Base-by-base conservation (phyloP, 345 rosid species). In the Eucalyptus pauciflora region DNA sequence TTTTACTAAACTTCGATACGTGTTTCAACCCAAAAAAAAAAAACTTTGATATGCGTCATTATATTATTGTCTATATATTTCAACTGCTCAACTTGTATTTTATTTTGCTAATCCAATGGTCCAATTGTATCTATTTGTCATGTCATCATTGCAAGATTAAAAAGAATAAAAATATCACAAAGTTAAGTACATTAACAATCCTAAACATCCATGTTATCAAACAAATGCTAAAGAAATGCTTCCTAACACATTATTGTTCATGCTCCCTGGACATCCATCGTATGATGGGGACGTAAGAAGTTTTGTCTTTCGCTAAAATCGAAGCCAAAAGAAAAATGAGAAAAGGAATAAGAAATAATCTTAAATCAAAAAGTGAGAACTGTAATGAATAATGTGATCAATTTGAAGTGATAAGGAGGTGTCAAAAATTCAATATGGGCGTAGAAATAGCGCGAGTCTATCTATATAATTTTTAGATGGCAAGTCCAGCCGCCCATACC, bases 381-480 rank as follows among this genome's bases (percentile, higher is more conserved):
- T 0, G 2, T 8, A 6, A 29, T 17, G 2, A 16, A 31, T 64
- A n/a, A 64, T 14, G 0, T 29, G 15, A 10, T 67, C 11, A n/a
- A 31, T 14, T 64, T 0, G 29, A n/a, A n/a, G 4, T n/a, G 20
- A 0, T 31, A 69, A 37, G 0, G 45, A 69, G 3, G 1, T 3
- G 80, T 33, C 2, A 8, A 15, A 12, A 69, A 69, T 31, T 31
- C 12, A 16, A 69, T 69, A 31, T 0, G 10, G 5, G 1, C 3
- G 1, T n/a, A 1, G 20, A 64, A 31, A 67, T n/a, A 2, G 25
- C 2, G 2, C 1, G 4, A 52, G 0, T 6, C 7, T 50, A 17
- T 50, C 52, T 13, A 24, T 58, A 10, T 37, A 37, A 37, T 37
- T 37, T 37, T 37, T 31, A 64, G 0, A 64, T 64, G 37, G 37